phyloP scores from a whole-genome alignment of 257 asterid genomes.

The Fraxinus cuspidata region DNA sequence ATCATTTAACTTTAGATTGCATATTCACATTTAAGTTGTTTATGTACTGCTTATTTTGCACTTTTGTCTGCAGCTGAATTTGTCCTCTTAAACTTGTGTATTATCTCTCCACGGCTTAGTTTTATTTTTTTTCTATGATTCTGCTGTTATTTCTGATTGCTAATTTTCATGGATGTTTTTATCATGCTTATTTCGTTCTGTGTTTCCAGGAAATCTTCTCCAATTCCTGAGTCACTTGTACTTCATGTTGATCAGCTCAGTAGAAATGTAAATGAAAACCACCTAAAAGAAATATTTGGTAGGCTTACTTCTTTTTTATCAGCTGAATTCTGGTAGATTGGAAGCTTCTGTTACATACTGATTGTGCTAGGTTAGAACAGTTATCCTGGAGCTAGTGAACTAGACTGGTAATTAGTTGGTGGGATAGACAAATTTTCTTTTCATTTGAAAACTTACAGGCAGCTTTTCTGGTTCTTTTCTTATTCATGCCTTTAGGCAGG shows the following conservation, averaged over 20 bases:
- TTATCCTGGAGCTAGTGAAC: conserved; percentile 7
- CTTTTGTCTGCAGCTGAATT: background rate
- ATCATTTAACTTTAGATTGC: background rate
- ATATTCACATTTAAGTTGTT: background rate
- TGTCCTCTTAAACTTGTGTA: background rate
- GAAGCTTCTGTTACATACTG: background rate
- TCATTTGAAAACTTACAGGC: background rate
- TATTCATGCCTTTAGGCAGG: background rate
- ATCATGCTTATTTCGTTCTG: conserved; percentile 11
- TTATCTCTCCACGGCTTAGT: background rate
- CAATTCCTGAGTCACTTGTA: conserved; percentile 82
- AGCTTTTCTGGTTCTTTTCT: background rate
- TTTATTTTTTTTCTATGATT: background rate
- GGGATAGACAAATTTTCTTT: background rate
- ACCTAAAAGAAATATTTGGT: conserved; percentile 96
- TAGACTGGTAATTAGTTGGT: conserved; percentile 11
- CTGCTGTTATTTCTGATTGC: background rate
- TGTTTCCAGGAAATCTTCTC: conserved; percentile 85
- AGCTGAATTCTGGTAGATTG: background rate
- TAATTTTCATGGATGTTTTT: background rate
- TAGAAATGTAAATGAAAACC: conserved; percentile 92
- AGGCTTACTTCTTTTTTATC: conserved; percentile 19
- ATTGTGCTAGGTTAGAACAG: background rate
- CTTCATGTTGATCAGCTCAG: conserved; percentile 90
- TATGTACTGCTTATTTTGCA: background rate